Evolutionary conservation across 2,329 filamentous ascomycete genomes (phyloP).

Genomic region (Emericellopsis cladophorae): DNA sequence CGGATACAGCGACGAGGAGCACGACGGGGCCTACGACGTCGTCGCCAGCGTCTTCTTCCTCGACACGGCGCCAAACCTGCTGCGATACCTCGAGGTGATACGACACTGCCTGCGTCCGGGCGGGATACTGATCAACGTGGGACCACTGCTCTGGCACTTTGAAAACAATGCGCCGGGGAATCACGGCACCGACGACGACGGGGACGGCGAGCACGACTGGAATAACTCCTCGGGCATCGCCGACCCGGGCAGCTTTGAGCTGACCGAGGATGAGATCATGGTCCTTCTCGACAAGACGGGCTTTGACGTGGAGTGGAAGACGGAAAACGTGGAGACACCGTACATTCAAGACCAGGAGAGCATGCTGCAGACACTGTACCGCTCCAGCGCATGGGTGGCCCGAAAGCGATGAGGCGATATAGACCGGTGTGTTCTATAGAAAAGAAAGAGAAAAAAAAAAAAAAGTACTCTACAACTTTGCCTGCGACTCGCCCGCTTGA

Average conservation of each 20-base stretch:
- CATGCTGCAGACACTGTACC: conserved; percentile 77
- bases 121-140: conserved; percentile 80
- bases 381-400: conserved; percentile 74
- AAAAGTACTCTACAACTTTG: conserved; percentile 25
- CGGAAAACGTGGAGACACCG: conserved; percentile 52
- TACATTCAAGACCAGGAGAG: conserved; percentile 80
- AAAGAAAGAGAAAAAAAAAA: neutral
- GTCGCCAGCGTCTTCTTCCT: conserved; percentile 92
- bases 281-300: conserved; percentile 61
- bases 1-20: conserved; percentile 57
- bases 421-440: neutral
- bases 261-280: conserved; percentile 80
- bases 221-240: conserved; percentile 56
- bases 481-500: conserved; percentile 9
- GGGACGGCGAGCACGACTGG: conserved; percentile 35
- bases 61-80: conserved; percentile 87
- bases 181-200: conserved; percentile 37
- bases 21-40: conserved; percentile 57
- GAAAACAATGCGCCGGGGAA: conserved; percentile 57
- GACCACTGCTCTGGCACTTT: conserved; percentile 92
- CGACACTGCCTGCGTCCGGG: conserved; percentile 61
- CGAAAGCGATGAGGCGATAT: conserved; percentile 39
- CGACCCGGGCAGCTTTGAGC: conserved; percentile 80
- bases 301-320: conserved; percentile 57
- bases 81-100: conserved; percentile 81